phyloP scores from a whole-genome alignment of 2,329 filamentous ascomycete species.

The Thielaviopsis punctulata region DNA sequence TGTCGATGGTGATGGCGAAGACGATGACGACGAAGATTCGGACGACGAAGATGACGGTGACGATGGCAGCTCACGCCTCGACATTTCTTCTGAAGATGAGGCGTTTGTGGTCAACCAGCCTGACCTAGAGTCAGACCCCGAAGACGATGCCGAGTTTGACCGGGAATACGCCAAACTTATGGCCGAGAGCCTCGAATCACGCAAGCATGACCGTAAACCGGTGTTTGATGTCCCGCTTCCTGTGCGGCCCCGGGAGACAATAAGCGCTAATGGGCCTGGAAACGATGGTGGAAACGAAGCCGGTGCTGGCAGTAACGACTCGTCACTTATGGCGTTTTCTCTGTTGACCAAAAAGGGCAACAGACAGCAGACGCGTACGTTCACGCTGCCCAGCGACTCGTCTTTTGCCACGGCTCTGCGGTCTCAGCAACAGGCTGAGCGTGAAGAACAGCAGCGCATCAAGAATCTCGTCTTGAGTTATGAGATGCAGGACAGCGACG shows the following conservation, averaged over 20 bases:
- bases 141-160: conserved; percentile 93
- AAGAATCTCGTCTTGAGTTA: conserved; percentile 96
- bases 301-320: not conserved
- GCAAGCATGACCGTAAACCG: conserved; percentile 88
- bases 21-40: conserved; percentile 36
- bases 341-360: conserved; percentile 92
- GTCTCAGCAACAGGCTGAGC: conserved; percentile 83
- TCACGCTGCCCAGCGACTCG: conserved; percentile 79
- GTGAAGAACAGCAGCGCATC: conserved; percentile 94
- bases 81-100: conserved; percentile 52
- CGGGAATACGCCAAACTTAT: conserved; percentile 97
- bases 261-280: conserved; percentile 7
- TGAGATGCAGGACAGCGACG: conserved; percentile 72
- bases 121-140: conserved; percentile 78
- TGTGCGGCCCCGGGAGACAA: conserved; percentile 44
- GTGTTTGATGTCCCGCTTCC: conserved; percentile 96
- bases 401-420: conserved; percentile 94
- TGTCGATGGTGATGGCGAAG: conserved; percentile 38
- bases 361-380: conserved; percentile 83
- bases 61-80: conserved; percentile 27
- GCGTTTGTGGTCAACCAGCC: conserved; percentile 81
- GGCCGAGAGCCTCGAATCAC: conserved; percentile 87
- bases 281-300: conserved; percentile 12
- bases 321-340: conserved; percentile 79
- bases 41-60: conserved; percentile 41